These are phyloP conservation scores for Phyllosticta ampelicida DNA, from an alignment of 2,329 filamentous ascomycete species.

Conservation along the genomic window DNA sequence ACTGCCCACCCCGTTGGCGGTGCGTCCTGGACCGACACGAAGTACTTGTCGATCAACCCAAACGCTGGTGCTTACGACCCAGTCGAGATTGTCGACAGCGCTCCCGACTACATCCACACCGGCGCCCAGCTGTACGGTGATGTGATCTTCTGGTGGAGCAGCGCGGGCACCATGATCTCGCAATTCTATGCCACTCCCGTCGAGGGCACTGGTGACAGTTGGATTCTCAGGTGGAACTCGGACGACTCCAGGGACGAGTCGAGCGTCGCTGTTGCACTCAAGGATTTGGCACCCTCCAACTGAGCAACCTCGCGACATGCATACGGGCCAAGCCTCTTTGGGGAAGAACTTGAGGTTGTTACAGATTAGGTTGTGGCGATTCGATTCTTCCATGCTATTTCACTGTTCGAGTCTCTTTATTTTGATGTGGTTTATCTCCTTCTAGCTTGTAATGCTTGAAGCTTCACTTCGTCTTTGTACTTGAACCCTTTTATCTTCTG, in stretches of 20 bases:
- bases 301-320: neutral
- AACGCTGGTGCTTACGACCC: neutral
- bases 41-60: slow-evolving; percentile 2
- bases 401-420: neutral
- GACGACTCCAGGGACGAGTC: neutral
- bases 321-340: neutral
- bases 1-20: neutral
- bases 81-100: neutral
- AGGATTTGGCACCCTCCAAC: neutral
- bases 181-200: slow-evolving; percentile 5
- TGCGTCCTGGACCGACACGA: neutral
- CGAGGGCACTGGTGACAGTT: neutral
- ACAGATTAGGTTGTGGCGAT: neutral
- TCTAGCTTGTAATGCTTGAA: neutral
- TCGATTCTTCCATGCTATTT: neutral
- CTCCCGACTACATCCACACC: neutral
- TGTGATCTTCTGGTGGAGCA: neutral
- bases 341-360: neutral
- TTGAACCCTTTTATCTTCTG: neutral
- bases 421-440: neutral
- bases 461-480: neutral
- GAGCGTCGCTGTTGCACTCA: slow-evolving; percentile 2
- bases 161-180: neutral
- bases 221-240: slow-evolving; percentile 5
- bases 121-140: slow-evolving; percentile 4